phyloP scores from a whole-genome alignment of 768 basidiomycete species.

The Tremella fuciformis region DNA sequence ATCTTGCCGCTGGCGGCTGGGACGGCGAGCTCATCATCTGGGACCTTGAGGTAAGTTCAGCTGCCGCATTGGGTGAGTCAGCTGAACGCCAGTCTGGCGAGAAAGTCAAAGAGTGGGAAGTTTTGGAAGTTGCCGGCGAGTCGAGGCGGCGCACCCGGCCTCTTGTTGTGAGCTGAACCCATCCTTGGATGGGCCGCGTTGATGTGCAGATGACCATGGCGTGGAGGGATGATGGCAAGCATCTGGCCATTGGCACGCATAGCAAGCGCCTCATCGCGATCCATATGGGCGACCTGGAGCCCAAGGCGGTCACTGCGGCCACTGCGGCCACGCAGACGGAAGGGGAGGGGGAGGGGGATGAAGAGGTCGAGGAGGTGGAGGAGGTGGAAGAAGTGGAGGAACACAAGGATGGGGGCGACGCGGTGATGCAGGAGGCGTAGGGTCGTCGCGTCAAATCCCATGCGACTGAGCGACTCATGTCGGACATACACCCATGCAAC shows the following conservation, averaged over 20 bases:
- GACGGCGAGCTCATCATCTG: slow-evolving; percentile 42
- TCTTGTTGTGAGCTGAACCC: slow-evolving; percentile 30
- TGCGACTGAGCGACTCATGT: too few species aligned
- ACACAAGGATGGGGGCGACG: too few species aligned
- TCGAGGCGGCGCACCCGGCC: slow-evolving; percentile 22
- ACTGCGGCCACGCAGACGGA: not conserved
- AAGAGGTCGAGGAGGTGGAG: not conserved
- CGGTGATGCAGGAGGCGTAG: too few species aligned
- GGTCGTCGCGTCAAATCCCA: too few species aligned
- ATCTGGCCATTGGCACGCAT: slow-evolving; percentile 42
- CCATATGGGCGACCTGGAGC: slow-evolving; percentile 34
- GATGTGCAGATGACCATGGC: slow-evolving; percentile 24
- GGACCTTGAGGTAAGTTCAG: slow-evolving; percentile 42
- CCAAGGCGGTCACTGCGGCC: not conserved
- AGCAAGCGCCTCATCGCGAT: slow-evolving; percentile 44
- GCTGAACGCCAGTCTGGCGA: slow-evolving; percentile 16
- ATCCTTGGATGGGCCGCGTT: not conserved
- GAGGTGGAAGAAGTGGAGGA: not conserved
- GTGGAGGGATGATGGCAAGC: slow-evolving; percentile 47
- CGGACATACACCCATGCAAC: too few species aligned
- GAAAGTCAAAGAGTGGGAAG: slow-evolving; percentile 21
- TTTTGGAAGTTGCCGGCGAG: slow-evolving; percentile 23
- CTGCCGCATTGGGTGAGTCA: not conserved
- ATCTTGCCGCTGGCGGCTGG: slow-evolving; percentile 42
- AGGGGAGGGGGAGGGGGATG: not conserved